Base-by-base conservation (phyloP, 2,329 filamentous ascomycete species). In the Pseudogymnoascus sp. region DNA sequence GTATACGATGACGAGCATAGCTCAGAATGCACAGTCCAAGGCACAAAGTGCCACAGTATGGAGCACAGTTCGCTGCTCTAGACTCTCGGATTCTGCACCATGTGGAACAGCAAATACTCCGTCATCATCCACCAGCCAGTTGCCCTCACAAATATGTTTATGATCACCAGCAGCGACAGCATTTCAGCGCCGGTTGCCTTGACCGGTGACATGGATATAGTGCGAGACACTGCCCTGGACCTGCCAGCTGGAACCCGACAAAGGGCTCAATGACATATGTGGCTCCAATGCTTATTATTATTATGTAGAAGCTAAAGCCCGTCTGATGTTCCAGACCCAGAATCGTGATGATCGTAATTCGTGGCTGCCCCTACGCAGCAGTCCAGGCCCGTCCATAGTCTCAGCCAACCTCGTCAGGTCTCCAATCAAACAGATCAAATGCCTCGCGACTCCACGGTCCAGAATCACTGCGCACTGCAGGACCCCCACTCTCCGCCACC, bases 391-490 rank as follows among this genome's bases (percentile, higher is more conserved):
- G 16, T 56, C 50, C 46, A 53, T 31, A 14, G 28, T 33, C 11
- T 56, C 50, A 56, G 50, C 50, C 50, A 56, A 33, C 35, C 28
- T 56, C 50, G 22, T 22, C 50, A 19, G 86, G 87, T 59, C 84
- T 78, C 70, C 80, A 84, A 69, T 83, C 85, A 66, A 90, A 82
- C 56, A 90, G 70, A 71, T 90, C 88, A 67, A 84, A 79, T 0
- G 88, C 87, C 70, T 90, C 87, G 24, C 79, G 81, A 68, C 86
- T 89, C 88, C 88, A 90, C 0, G 88, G 83, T 2, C 87, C 50
- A 56, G 50, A 56, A 56, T 35, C 50, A 56, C 28, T 35, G 28
- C 50, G 50, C 16, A 28, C 28, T 19, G n/a, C 16, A 22, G 50
- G 28, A 14, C n/a, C 50, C 50, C 14, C 28, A 8, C 28, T 19